These are phyloP conservation scores for Kurtzmaniella natalensis DNA, from an alignment of 1,139 yeast genomes.

Conservation along the genomic window DNA sequence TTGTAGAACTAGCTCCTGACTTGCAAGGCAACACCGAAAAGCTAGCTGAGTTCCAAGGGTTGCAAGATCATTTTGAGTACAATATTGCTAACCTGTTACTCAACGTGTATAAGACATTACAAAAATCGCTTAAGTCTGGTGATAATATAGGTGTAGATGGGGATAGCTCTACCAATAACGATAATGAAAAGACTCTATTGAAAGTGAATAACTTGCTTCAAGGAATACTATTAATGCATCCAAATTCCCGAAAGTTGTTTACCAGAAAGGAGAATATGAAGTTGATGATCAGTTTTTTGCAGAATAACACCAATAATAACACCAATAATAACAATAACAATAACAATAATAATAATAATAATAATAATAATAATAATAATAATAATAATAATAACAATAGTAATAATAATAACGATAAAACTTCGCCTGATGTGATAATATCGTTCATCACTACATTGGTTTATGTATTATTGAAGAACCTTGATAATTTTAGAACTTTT, in stretches of 20 bases:
- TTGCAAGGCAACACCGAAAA: slow-evolving; percentile 4
- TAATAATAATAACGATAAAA: no score
- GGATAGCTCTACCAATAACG: slow-evolving; percentile 4
- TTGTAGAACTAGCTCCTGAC: slow-evolving; percentile 3
- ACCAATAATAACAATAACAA: no score
- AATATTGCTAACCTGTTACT: slow-evolving; percentile 42
- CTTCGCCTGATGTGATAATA: background rate
- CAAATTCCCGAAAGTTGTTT: slow-evolving; percentile 49
- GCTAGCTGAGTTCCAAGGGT: slow-evolving; percentile 36
- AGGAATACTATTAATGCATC: slow-evolving; percentile 61
- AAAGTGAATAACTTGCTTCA: slow-evolving; percentile 46
- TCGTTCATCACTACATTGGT: slow-evolving; percentile 52
- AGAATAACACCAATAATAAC: slow-evolving; percentile 10
- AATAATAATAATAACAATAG: slow-evolving; percentile 4
- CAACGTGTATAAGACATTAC: slow-evolving; percentile 18
- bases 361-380: slow-evolving; percentile 19
- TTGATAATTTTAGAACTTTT: slow-evolving; percentile 54
- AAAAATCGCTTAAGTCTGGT: slow-evolving; percentile 7
- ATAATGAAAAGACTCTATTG: slow-evolving; percentile 8
- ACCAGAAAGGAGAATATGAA: slow-evolving; percentile 28
- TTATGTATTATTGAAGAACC: slow-evolving; percentile 55
- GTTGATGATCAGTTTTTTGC: slow-evolving; percentile 24
- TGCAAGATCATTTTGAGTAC: slow-evolving; percentile 50
- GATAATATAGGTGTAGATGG: slow-evolving; percentile 4
- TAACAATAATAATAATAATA: no score